phyloP scores from a whole-genome alignment of 495 filamentous ascomycete genomes.

The Hypoxylon lienhwacheense region DNA sequence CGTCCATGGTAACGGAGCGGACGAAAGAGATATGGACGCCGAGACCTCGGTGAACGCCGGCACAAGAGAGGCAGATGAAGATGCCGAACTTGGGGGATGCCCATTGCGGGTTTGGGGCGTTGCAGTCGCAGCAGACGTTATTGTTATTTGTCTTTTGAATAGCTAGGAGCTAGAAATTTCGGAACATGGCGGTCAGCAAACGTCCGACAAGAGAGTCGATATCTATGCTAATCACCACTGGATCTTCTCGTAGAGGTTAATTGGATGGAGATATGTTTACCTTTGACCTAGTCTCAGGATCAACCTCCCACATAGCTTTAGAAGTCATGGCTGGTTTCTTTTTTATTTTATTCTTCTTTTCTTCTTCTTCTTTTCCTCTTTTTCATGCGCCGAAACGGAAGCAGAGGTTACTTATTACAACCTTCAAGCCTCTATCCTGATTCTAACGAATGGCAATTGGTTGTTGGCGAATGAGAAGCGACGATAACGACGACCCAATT shows the following conservation, averaged over 20 bases:
- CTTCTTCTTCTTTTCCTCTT: conserved; percentile 1
- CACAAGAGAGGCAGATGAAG: conserved; percentile 96
- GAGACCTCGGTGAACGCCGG: conserved; percentile 89
- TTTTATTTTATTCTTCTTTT: no score
- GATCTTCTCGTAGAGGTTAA: neutral
- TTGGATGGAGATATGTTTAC: conserved; percentile 48
- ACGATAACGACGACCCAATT: neutral
- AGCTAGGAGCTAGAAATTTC: conserved; percentile 69
- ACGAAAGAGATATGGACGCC: conserved; percentile 99
- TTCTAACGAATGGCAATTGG: conserved; percentile 10
- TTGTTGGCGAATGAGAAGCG: conserved; percentile 2
- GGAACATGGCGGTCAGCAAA: conserved; percentile 15
- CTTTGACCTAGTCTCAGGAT: conserved; percentile 92
- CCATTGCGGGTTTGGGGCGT: conserved; percentile 95
- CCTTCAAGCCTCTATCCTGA: neutral
- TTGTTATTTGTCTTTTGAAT: conserved; percentile 88
- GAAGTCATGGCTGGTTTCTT: conserved; percentile 44
- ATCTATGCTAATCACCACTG: neutral
- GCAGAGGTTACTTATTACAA: neutral
- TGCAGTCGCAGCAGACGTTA: conserved; percentile 89
- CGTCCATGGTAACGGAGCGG: conserved; percentile 94
- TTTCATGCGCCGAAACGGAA: conserved; percentile 17
- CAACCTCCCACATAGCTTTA: conserved; percentile 90
- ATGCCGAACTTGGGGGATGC: conserved; percentile 71
- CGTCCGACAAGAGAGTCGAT: neutral